These are phyloP conservation scores for Dictyostelium discoideum DNA, from an alignment of 78 protist species.

Conservation along the genomic window DNA sequence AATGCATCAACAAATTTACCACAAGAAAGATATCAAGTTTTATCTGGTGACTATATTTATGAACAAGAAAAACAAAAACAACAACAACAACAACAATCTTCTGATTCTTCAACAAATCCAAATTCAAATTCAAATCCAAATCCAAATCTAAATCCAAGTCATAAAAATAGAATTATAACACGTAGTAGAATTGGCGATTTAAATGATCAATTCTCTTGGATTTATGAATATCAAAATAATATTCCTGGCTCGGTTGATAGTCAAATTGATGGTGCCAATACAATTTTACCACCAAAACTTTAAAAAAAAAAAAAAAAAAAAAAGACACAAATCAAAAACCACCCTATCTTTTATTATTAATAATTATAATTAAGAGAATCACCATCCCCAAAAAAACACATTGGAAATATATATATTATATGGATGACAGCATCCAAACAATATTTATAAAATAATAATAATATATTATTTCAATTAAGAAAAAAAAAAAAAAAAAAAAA, in stretches of 20 bases:
- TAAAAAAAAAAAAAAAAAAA: neutral
- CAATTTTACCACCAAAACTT: neutral
- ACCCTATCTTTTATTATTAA: neutral
- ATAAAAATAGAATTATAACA: constrained; percentile 8
- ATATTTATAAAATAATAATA: too few species aligned
- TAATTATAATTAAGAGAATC: too few species aligned
- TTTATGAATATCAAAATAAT: constrained; percentile 17
- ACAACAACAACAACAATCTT: neutral
- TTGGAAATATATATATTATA: too few species aligned
- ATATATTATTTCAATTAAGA: too few species aligned
- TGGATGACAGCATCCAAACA: too few species aligned
- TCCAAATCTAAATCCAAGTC: neutral
- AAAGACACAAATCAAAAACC: neutral
- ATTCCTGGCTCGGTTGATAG: neutral
- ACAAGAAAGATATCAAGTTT: neutral
- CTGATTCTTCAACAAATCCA: neutral
- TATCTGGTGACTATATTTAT: neutral
- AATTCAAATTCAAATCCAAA: neutral
- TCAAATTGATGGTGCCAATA: neutral
- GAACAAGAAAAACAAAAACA: neutral
- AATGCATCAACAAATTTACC: neutral
- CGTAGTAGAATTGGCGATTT: neutral
- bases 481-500: too few species aligned
- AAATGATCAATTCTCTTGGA: neutral
- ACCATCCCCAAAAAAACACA: too few species aligned